Conservation (phyloP, 2,329 filamentous ascomycete genomes). For the Penicillium sp. region DNA sequence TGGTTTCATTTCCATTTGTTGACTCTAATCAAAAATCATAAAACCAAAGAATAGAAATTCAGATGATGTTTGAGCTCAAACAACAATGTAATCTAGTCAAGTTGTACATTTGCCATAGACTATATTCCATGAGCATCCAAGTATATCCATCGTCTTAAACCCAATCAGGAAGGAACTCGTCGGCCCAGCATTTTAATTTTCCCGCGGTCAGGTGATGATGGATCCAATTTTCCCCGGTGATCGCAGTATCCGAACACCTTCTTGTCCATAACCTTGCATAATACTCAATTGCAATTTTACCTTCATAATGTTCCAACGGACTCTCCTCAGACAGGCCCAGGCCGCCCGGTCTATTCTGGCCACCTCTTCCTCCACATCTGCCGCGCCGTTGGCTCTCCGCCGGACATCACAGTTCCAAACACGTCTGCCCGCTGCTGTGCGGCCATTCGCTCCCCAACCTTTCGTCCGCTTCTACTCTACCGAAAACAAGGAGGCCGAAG, state of each 20-base stretch:
- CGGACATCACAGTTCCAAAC: constrained; percentile 37
- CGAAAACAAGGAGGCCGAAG: constrained; percentile 46
- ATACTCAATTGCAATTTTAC: constrained; percentile 1
- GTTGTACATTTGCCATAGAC: no score
- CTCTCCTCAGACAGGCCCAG: constrained; percentile 44
- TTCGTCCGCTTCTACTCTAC: constrained; percentile 45
- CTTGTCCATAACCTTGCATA: not conserved
- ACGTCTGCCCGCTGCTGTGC: constrained; percentile 27
- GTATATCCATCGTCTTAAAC: not conserved
- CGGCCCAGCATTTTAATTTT: constrained; percentile 12
- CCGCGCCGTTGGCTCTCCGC: constrained; percentile 33
- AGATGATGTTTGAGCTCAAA: no score
- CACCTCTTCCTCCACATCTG: constrained; percentile 26
- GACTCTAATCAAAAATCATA: no score
- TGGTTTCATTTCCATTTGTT: no score
- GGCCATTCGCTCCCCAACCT: constrained; percentile 34
- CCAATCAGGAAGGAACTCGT: not conserved
- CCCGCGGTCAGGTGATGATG: constrained; percentile 21
- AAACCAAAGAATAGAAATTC: no score
- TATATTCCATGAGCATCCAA: no score
- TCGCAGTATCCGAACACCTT: constrained; percentile 1
- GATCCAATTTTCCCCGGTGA: constrained; percentile 20
- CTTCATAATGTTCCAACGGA: constrained; percentile 44
- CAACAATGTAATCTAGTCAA: no score
- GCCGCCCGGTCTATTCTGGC: constrained; percentile 35